Conservation (phyloP, 805 yeast species). For the Kodamaea leandrae region DNA sequence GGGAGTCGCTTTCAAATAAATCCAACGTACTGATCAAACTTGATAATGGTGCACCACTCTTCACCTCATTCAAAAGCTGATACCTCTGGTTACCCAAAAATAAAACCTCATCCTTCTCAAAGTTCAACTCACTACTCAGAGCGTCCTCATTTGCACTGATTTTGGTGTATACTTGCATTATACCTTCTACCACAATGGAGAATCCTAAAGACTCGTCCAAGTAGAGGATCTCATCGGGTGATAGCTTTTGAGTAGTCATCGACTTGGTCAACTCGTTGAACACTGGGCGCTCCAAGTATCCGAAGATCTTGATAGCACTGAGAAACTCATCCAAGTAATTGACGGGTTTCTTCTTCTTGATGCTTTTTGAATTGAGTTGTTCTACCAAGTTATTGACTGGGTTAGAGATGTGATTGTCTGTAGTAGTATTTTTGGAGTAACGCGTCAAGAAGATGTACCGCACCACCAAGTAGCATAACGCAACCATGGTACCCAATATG, state of each 20-base stretch:
- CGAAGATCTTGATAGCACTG: constrained; percentile 89
- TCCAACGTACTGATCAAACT: constrained; percentile 79
- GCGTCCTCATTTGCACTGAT: constrained; percentile 19
- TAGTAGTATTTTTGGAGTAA: constrained; percentile 51
- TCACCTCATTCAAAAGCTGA: constrained; percentile 75
- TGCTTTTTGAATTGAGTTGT: constrained; percentile 27
- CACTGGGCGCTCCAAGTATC: constrained; percentile 85
- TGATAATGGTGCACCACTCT: constrained; percentile 79
- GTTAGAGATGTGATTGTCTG: constrained; percentile 39
- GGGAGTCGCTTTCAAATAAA: constrained; percentile 44
- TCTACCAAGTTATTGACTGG: constrained; percentile 43
- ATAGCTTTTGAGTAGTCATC: constrained; percentile 83
- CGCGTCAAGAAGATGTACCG: constrained; percentile 62
- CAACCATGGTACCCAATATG: constrained; percentile 25
- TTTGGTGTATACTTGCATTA: constrained; percentile 71
- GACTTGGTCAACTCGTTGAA: constrained; percentile 90
- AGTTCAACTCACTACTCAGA: constrained; percentile 19
- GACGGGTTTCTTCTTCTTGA: constrained; percentile 25
- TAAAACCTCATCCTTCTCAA: constrained; percentile 40
- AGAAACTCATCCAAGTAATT: constrained; percentile 86
- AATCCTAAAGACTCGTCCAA: constrained; percentile 80
- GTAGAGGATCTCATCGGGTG: constrained; percentile 70
- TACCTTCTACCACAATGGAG: constrained; percentile 89
- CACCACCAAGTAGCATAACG: constrained; percentile 45
- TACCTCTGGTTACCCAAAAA: constrained; percentile 57